phyloP scores from a whole-genome alignment of 73 alveolate species.

The Blepharisma japonicum region DNA sequence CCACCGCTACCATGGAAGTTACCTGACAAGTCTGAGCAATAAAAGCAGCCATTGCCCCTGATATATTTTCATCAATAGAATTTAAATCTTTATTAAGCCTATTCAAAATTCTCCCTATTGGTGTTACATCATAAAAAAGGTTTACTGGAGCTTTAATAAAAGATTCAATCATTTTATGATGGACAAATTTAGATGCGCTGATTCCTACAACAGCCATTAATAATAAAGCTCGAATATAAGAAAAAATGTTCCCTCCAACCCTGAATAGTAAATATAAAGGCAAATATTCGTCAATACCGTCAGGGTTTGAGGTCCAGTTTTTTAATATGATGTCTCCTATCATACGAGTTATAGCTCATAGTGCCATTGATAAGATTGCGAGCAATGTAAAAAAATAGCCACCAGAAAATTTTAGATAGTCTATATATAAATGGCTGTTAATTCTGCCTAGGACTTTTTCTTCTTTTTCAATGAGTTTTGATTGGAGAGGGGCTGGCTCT shows the following conservation, averaged over 20 bases:
- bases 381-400: constrained; percentile 41
- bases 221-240: not conserved
- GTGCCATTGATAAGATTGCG: constrained; percentile 36
- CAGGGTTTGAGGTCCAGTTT: constrained; percentile 35
- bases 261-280: constrained; percentile 4
- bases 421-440: constrained; percentile 30
- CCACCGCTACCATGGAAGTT: not conserved
- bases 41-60: not conserved
- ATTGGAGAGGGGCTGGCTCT: not conserved
- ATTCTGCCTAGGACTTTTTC: constrained; percentile 44
- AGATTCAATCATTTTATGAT: constrained; percentile 62
- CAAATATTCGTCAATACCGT: not conserved
- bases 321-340: constrained; percentile 50
- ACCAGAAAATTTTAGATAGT: constrained; percentile 41
- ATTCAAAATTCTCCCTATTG: constrained; percentile 83
- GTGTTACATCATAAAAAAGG: constrained; percentile 87
- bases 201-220: not conserved
- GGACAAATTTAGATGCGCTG: constrained; percentile 17
- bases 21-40: not conserved
- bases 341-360: constrained; percentile 47
- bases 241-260: constrained; percentile 22
- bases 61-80: constrained; percentile 37
- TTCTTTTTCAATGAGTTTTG: constrained; percentile 44
- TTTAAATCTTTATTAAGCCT: constrained; percentile 68
- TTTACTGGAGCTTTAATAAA: constrained; percentile 79